Evolutionary conservation across 176 grass and related monocot genomes (phyloP), one percentile per base, ranked within the genome.

Genomic region (Pharus latifolius): DNA sequence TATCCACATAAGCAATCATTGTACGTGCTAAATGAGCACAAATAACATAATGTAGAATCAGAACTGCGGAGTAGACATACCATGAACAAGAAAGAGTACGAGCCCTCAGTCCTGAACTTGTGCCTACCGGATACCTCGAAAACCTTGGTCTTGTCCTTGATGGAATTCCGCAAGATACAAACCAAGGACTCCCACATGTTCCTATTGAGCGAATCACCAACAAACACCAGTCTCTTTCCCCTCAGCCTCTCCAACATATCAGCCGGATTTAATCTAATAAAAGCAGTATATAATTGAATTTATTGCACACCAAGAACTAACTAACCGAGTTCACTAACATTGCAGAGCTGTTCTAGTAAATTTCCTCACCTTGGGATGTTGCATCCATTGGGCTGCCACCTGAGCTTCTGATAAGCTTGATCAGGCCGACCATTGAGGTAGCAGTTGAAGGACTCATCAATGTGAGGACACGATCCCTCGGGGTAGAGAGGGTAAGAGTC

Each of bases 161-260:
- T 30, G 40, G 84, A 85, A 49, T 79, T 80, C 74, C 87, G 80
- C 65, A 98, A 70, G 25, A 89, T 84, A 60, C 95, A 98, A 37
- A 91, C 25, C 30, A 98, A 63, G 18, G 95, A 98, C 47, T 98
- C 95, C 95, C 95, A 98, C 95, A 98, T 98, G 69, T 98, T 98
- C 38, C 95, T 81, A 74, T 98, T 98, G 69, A 98, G 83, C 0
- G 95, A 98, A 74, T 98, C 95, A 33, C 95, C 95, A 6, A 98
- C 84, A 51, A 98, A 98, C 40, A 87, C 95, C 56, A 98, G 45
- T 20, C 94, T 80, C 78, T 98, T 88, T 31, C 90, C 87, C 80
- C 81, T 83, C 75, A 98, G 69, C 49, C 65, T 76, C 51, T 93
- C 82, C 78, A 98, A 72, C 87, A 98, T 90, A 75, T 86, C 77